Base-by-base conservation (phyloP, 176 grass and related monocot species). In the Paspalum notatum region DNA sequence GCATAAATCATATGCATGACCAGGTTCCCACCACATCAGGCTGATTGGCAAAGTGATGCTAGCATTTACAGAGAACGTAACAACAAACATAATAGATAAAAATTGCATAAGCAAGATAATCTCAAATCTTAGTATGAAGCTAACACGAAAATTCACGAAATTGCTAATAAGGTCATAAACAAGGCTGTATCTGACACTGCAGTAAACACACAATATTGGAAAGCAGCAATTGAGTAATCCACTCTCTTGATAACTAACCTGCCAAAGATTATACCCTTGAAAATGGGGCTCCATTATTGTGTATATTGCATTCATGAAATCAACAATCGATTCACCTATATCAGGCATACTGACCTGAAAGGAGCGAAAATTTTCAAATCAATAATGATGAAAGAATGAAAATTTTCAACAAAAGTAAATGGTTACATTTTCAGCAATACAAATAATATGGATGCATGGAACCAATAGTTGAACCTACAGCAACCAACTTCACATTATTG, bases 341-440 rank as follows among this genome's bases (percentile, higher is more conserved):
- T 94, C 69, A 67, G 95, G 95, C 61, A 98, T 56, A 75, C 95
- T 98, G 71, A 98, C 86, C 92, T 98, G 81, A 87, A 87, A 90
- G 1, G 24, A 5, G 66, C 47, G n/a, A 59, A 50, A 1, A 5
- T n/a, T 78, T 86, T 25, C 20, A 57, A 27, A 48, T 79, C 32
- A 26, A 66, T 77, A 62, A 72, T 50, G 15, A 54, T 45, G 24
- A 1, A 14, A 43, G 44, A 50, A 56, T 14, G 22, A 11, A 8
- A 14, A 6, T 22, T 62, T 8, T 57, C 1, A 56, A 49, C 17
- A 40, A 59, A 62, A 45, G 8, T 52, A 40, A 26, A 75, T 68
- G 14, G 9, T 12, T 14, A n/a, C 62, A 44, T 20, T 82, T 87
- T 68, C 20, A 82, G 62, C 37, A 87, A 18, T 67, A 60, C 20